phyloP scores from a whole-genome alignment of 306 rosid genomes.

The Dalbergia cultrata region DNA sequence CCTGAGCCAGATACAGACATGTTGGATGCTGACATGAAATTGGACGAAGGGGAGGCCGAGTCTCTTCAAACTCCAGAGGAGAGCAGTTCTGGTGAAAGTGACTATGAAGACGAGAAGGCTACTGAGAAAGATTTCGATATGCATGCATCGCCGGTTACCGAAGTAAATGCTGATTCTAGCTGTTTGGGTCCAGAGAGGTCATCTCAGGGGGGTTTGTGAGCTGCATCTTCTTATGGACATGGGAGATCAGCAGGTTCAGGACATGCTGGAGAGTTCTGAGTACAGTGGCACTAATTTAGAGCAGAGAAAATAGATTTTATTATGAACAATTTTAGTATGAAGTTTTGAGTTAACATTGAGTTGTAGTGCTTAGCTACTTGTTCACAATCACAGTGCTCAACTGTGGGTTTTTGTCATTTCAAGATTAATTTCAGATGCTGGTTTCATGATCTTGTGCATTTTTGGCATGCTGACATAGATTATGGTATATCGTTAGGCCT shows the following conservation, averaged over 20 bases:
- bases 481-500: conserved; percentile 7
- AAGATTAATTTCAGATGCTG: conserved; percentile 18
- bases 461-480: conserved; percentile 32
- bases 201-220: conserved; percentile 47
- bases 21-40: conserved; percentile 56
- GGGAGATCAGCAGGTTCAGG: conserved; percentile 33
- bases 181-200: conserved; percentile 49
- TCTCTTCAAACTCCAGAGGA: conserved; percentile 58
- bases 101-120: conserved; percentile 54
- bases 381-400: conserved; percentile 30
- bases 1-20: conserved; percentile 60
- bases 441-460: conserved; percentile 33
- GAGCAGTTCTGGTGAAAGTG: conserved; percentile 65
- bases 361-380: conserved; percentile 34
- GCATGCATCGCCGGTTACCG: conserved; percentile 49
- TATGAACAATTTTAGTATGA: neutral
- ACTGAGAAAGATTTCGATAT: conserved; percentile 47
- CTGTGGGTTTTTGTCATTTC: conserved; percentile 44
- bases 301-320: conserved; percentile 32
- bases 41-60: conserved; percentile 57
- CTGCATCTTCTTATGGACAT: conserved; percentile 22
- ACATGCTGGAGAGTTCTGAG: conserved; percentile 4
- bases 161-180: conserved; percentile 45
- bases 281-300: conserved; percentile 31
- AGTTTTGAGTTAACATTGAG: conserved; percentile 38